These are phyloP conservation scores for Daldinia eschscholtzii DNA, from an alignment of 2,329 filamentous ascomycete genomes.

Conservation along the genomic window DNA sequence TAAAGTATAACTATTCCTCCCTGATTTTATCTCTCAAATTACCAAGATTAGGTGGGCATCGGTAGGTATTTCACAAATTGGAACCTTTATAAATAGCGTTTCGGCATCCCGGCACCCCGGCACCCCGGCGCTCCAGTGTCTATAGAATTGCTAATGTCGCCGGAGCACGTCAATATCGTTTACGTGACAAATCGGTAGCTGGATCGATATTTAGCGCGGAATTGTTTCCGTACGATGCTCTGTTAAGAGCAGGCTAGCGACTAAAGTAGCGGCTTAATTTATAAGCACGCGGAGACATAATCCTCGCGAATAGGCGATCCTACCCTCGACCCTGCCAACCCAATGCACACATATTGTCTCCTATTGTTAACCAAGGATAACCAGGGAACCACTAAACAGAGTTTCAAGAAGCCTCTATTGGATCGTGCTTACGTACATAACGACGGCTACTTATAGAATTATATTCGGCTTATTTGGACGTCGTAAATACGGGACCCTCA, in stretches of 20 bases:
- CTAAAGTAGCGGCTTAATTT: background rate
- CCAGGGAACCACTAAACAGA: background rate
- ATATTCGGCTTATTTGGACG: background rate
- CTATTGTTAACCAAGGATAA: background rate
- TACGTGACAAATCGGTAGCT: background rate
- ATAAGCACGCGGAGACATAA: background rate
- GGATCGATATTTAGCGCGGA: background rate
- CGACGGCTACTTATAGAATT: background rate
- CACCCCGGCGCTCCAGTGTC: too few relatives aligned
- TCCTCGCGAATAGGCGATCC: background rate
- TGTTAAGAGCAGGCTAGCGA: background rate
- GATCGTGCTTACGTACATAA: background rate
- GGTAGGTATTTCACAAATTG: background rate
- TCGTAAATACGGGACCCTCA: background rate
- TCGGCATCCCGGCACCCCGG: background rate
- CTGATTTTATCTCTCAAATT: too few relatives aligned
- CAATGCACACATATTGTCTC: background rate
- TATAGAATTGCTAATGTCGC: background rate
- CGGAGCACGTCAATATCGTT: background rate
- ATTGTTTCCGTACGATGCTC: background rate
- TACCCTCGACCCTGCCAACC: background rate
- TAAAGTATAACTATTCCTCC: too few relatives aligned
- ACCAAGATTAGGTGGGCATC: too few relatives aligned
- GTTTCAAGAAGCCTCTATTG: background rate
- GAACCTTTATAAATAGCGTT: background rate